Base-by-base conservation (phyloP, 805 yeast genomes). In the Saturnispora hagleri region DNA sequence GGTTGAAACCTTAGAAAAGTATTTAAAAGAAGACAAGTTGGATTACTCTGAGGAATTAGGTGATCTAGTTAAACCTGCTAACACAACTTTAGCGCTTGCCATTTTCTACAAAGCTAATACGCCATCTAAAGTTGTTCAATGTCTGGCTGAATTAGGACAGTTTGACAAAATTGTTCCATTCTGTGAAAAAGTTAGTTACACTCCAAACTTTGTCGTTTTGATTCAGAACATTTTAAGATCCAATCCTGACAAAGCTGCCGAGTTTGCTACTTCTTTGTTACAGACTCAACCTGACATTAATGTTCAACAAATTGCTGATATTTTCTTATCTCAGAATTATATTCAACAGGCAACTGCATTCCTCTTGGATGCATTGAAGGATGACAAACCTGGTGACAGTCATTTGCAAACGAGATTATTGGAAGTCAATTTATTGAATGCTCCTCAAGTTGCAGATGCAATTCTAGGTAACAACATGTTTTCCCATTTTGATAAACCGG, bases 361-460 rank as follows among this genome's bases (percentile, higher is more conserved):
- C 73, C 73, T 93, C 63, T 76, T 93, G 60, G 99, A 93, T 69
- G 98, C 97, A 9, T 77, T 93, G 66, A 93, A 93, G 73, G 86
- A 84, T 57, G 96, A 93, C 70, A 77, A 84, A 38, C 97, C 98
- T 41, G 85, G 90, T 57, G 96, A 93, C 65, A 97, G 97, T 17
- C 96, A 89, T 63, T 75, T 93, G 64, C 99, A 93, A 75, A 93
- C 99, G 8, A 82, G 95, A 63, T 80, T 93, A 48, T 79, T 93
- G 59, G 99, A 93, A 71, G 89, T 88, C 59, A 93, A 93, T 69
- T 75, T 93, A 66, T 69, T 88, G 65, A 95, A 90, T 67, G 99
- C 99, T 17, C 99, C 99, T 48, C 99, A 93, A 76, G 99, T 93
- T 52, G 99, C 99, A 43, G 99, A 93, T 70, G 99, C 99, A 20